phyloP scores from a whole-genome alignment of 768 basidiomycete species.

The Xerocomellus dryophilus region DNA sequence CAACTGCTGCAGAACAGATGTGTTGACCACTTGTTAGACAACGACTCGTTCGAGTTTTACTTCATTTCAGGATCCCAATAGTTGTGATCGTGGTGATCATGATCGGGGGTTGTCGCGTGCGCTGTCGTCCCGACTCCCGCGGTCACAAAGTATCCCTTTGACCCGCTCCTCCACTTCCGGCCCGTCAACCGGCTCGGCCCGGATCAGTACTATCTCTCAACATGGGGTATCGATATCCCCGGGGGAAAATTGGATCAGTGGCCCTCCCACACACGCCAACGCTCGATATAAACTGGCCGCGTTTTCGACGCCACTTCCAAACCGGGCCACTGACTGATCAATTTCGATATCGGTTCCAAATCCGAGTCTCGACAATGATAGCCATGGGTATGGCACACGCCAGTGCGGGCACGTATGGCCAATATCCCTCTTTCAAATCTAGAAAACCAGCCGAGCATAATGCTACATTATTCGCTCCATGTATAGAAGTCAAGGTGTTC shows the following conservation, averaged over 20 bases:
- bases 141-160: background rate
- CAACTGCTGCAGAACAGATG: background rate
- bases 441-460: too few species aligned
- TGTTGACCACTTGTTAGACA: background rate
- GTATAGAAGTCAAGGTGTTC: too few species aligned
- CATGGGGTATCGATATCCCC: background rate
- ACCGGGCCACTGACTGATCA: background rate
- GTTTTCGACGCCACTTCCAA: background rate
- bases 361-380: background rate
- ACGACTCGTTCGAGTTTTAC: background rate
- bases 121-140: background rate
- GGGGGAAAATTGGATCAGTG: background rate
- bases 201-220: background rate
- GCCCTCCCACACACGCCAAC: background rate
- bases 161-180: background rate
- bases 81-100: background rate
- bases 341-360: background rate
- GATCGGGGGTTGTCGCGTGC: background rate
- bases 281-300: background rate
- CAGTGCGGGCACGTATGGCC: slow-evolving; percentile 18
- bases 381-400: background rate
- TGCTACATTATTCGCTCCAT: too few species aligned
- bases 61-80: background rate
- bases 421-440: slow-evolving; percentile 20
- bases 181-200: background rate